phyloP scores from a whole-genome alignment of 257 asterid genomes.

The Jaltomata sinuosa region DNA sequence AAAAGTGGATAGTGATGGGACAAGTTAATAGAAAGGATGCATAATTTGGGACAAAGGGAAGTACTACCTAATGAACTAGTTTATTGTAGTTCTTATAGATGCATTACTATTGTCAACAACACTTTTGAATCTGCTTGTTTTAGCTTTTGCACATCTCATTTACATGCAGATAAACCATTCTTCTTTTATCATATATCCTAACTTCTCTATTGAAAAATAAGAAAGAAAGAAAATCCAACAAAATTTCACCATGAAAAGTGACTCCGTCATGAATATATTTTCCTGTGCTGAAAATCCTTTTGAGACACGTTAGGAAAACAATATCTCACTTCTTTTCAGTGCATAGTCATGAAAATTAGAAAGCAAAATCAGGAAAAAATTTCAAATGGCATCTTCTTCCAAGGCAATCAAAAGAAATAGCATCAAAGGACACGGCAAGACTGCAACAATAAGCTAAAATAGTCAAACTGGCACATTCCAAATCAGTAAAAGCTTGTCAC shows the following conservation, averaged over 20 bases:
- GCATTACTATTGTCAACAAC: background rate
- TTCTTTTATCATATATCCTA: background rate
- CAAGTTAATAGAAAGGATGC: background rate
- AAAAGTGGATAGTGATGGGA: background rate
- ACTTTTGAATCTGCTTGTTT: background rate
- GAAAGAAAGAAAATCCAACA: background rate
- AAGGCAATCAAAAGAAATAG: background rate
- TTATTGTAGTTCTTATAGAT: background rate
- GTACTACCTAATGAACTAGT: background rate
- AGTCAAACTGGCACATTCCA: background rate
- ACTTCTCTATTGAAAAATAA: background rate
- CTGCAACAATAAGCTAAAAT: background rate
- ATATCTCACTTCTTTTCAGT: background rate
- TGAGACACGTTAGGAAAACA: background rate
- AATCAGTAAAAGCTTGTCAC: constrained; percentile 31
- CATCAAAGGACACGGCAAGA: background rate
- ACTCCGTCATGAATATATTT: background rate
- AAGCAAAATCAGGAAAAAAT: background rate
- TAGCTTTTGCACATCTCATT: background rate
- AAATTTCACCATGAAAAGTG: background rate
- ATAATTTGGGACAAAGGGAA: background rate
- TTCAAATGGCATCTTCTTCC: background rate
- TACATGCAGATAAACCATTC: background rate
- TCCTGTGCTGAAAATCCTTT: background rate
- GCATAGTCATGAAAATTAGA: background rate